phyloP scores from a whole-genome alignment of 2,329 filamentous ascomycete genomes.

The Botrytis fragariae region DNA sequence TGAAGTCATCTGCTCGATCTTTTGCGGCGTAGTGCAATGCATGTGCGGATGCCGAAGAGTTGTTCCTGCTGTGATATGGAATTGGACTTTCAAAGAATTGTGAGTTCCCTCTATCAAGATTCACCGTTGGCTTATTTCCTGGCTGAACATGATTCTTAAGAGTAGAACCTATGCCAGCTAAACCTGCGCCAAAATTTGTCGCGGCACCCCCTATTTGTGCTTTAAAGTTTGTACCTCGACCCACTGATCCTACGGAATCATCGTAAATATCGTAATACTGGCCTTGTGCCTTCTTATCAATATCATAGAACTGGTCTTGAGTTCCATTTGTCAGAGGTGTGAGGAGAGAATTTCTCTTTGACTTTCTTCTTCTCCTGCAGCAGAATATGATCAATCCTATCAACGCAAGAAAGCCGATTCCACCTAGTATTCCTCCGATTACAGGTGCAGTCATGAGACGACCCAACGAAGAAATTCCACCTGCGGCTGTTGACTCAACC shows the following conservation, averaged over 20 bases:
- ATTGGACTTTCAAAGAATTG: conserved; percentile 45
- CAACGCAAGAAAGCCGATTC: conserved; percentile 32
- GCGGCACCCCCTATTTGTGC: conserved; percentile 25
- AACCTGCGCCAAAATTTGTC: conserved; percentile 27
- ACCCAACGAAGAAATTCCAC: conserved; percentile 29
- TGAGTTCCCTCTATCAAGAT: conserved; percentile 53
- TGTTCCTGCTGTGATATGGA: conserved; percentile 43
- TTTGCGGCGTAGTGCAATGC: conserved; percentile 25
- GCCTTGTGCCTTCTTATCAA: conserved; percentile 24
- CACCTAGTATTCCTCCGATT: conserved; percentile 36
- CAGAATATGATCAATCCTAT: conserved; percentile 34
- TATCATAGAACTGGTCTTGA: conserved; percentile 31
- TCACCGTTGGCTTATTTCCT: conserved; percentile 44
- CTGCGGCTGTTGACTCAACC: conserved; percentile 24
- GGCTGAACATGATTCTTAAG: conserved; percentile 33
- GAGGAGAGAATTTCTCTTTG: conserved; percentile 30
- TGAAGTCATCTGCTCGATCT: conserved; percentile 45
- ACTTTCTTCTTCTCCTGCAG: conserved; percentile 29
- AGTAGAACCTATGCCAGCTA: conserved; percentile 31
- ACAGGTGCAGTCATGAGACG: conserved; percentile 28
- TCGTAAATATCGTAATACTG: conserved; percentile 10
- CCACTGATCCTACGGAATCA: conserved; percentile 26
- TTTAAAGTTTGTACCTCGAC: conserved; percentile 26
- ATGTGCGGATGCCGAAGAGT: conserved; percentile 35
- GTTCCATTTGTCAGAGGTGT: conserved; percentile 31